phyloP scores from a whole-genome alignment of 306 rosid species.

The Bauhinia variegata region DNA sequence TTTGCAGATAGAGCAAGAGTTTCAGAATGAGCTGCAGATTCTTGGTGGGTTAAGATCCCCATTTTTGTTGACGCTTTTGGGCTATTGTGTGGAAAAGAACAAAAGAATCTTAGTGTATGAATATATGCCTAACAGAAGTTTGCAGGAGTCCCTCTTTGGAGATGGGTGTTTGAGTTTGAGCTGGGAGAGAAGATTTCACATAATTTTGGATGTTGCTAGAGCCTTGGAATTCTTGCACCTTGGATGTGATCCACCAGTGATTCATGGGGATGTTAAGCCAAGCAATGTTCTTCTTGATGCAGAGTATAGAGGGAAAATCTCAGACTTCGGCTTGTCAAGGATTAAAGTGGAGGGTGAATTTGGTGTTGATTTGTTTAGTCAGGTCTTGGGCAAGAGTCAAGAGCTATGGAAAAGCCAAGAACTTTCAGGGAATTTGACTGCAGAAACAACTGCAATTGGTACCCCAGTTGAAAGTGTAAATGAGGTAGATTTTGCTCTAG shows the following conservation, averaged over 20 bases:
- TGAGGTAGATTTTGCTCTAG: constrained; percentile 96
- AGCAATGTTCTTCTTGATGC: constrained; percentile 86
- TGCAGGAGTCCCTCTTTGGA: constrained; percentile 86
- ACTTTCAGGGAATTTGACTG: constrained; percentile 76
- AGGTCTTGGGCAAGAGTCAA: constrained; percentile 78
- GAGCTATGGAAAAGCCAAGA: constrained; percentile 84
- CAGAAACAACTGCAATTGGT: constrained; percentile 73
- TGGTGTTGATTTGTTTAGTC: constrained; percentile 90
- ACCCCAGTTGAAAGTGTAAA: constrained; percentile 81
- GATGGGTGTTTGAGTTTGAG: constrained; percentile 63
- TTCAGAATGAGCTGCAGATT: constrained; percentile 90
- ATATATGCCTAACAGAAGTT: constrained; percentile 85
- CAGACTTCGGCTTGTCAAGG: constrained; percentile 92
- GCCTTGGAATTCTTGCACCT: constrained; percentile 87
- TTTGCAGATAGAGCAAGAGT: constrained; percentile 81
- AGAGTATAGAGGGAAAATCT: constrained; percentile 65
- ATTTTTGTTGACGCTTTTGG: constrained; percentile 80
- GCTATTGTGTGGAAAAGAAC: constrained; percentile 80
- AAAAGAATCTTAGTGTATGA: constrained; percentile 78
- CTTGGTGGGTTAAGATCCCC: constrained; percentile 92
- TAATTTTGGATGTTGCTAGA: constrained; percentile 75
- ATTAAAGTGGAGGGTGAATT: constrained; percentile 84
- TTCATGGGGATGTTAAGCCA: constrained; percentile 93
- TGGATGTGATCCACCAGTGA: constrained; percentile 93
- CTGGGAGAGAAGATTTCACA: constrained; percentile 81